Conservation (phyloP, 805 yeast genomes). For the Candida hispaniensis region DNA sequence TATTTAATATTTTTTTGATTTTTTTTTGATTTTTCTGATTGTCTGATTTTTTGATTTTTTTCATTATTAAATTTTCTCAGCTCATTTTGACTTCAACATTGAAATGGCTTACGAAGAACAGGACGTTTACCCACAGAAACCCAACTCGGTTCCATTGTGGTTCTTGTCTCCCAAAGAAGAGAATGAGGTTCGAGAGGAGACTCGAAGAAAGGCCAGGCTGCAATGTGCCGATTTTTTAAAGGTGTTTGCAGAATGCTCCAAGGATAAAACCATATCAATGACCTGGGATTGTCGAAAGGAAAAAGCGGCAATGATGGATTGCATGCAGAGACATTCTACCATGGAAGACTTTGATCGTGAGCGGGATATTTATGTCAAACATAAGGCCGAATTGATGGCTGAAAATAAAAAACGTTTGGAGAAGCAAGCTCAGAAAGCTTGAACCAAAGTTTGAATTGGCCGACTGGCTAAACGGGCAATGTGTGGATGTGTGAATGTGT, state of each 20-base stretch:
- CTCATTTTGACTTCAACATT: too few species aligned
- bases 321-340: slow-evolving; percentile 30
- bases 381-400: slow-evolving; percentile 22
- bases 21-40: too few species aligned
- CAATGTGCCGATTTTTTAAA: slow-evolving; percentile 26
- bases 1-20: too few species aligned
- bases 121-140: slow-evolving; percentile 15
- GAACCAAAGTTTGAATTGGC: too few species aligned
- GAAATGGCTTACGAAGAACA: too few species aligned
- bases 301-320: slow-evolving; percentile 27
- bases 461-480: too few species aligned
- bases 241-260: slow-evolving; percentile 28
- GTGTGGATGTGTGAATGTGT: too few species aligned
- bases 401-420: slow-evolving; percentile 14
- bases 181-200: slow-evolving; percentile 27
- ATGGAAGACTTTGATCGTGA: slow-evolving; percentile 24
- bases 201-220: slow-evolving; percentile 28
- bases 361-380: slow-evolving; percentile 25
- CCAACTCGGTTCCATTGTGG: slow-evolving; percentile 28
- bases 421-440: too few species aligned
- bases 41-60: too few species aligned
- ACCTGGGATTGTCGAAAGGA: slow-evolving; percentile 31
- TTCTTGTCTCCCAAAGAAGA: slow-evolving; percentile 32
- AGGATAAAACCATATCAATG: slow-evolving; percentile 29
- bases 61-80: too few species aligned